Evolutionary conservation across 176 grass and related monocot genomes (phyloP), one percentile per base, ranked within the genome.

Genomic region (Dactylis glomerata): DNA sequence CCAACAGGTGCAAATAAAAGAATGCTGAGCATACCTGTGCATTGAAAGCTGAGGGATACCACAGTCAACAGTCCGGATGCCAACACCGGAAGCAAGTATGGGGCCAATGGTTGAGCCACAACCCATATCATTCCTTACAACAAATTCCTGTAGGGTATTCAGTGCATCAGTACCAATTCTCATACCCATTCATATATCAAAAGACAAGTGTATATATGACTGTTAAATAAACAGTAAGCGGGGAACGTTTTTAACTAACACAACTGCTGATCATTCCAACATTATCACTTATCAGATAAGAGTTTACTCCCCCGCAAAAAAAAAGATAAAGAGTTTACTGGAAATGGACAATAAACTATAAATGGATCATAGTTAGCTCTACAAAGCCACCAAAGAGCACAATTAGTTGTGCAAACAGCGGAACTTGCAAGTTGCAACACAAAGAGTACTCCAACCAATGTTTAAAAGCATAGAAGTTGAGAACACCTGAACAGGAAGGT

Each of bases 41-140:
- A 98, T 98, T 16, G 95, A 95, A n/a, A 98, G 91, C 73, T 98
- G 95, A 84, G 95, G 95, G 61, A 98, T 98, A 44, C 95, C 95
- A 90, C 95, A 98, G 68, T 98, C 95, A 76, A 98, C 91, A 55
- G 92, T 95, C 47, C 91, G 79, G 66, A 95, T 93, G 74, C 95
- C 92, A 82, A 95, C 89, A 76, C 92, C 92, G 15, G 95, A 98
- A 81, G 95, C 92, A 85, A 98, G 91, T 82, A 98, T 98, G 71
- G 95, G 95, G 23, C 95, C 95, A 68, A 98, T 95, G 3, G 95
- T 95, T 19, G 95, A 98, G 46, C 95, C 95, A 88, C 95, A 98
- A 32, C 92, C 95, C 95, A 98, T 90, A 76, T 98, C 95, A 90
- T 98, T 98, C 67, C 92, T 91, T 32, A 95, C 95, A 33, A 92